Evolutionary conservation across 2,329 filamentous ascomycete genomes (phyloP).

Genomic region (Nothopassalora personata): DNA sequence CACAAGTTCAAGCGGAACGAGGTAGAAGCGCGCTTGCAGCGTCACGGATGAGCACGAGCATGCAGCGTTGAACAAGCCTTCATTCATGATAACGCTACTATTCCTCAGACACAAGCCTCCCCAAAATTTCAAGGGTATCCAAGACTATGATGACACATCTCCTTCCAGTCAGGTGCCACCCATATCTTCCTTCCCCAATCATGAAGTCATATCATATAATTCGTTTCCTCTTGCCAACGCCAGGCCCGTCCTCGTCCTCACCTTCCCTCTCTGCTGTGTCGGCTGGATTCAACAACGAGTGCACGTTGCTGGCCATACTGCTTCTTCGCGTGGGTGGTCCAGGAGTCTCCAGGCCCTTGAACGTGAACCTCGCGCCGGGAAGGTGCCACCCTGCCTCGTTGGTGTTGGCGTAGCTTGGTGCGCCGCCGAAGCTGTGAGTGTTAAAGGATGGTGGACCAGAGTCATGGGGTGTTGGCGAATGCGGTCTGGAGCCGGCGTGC

Average conservation of each 20-base stretch:
- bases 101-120: conserved; percentile 1
- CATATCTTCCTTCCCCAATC: not conserved
- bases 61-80: not conserved
- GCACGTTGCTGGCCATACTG: conserved; percentile 67
- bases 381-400: conserved; percentile 54
- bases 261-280: conserved; percentile 62
- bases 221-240: conserved; percentile 59
- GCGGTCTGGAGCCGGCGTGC: conserved; percentile 30
- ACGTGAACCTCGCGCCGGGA: conserved; percentile 46
- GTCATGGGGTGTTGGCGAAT: conserved; percentile 46
- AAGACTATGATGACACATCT: not conserved
- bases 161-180: not conserved
- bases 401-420: conserved; percentile 46
- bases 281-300: conserved; percentile 62
- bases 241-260: conserved; percentile 54
- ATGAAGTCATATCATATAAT: conserved; percentile 36
- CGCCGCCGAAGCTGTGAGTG: conserved; percentile 45
- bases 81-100: not conserved
- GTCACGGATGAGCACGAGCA: not conserved
- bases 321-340: conserved; percentile 61
- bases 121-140: conserved; percentile 1
- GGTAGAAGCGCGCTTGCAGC: not conserved
- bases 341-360: conserved; percentile 46
- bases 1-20: not conserved
- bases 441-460: conserved; percentile 36